These are phyloP conservation scores for Lentinula aciculospora DNA, from an alignment of 768 basidiomycete species.

Conservation along the genomic window DNA sequence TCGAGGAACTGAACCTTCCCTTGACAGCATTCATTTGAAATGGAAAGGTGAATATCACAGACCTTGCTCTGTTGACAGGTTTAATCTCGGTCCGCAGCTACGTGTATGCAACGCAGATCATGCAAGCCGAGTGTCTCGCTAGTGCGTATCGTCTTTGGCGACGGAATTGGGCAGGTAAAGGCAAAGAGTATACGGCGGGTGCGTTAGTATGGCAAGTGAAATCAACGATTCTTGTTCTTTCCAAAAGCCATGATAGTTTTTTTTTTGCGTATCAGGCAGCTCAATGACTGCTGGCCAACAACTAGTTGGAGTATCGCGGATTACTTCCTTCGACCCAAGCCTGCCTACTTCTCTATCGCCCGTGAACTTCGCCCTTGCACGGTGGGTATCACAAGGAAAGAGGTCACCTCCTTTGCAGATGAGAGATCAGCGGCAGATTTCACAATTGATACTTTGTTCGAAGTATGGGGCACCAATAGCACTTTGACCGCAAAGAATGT, in stretches of 20 bases:
- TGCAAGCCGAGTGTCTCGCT: conserved; percentile 90
- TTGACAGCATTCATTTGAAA: conserved; percentile 65
- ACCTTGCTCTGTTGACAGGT: conserved; percentile 1
- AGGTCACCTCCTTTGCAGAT: conserved; percentile 50
- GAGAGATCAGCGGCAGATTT: conserved; percentile 63
- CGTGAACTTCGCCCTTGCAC: conserved; percentile 79
- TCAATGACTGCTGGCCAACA: conserved; percentile 92
- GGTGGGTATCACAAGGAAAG: conserved; percentile 81
- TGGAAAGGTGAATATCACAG: conserved; percentile 56
- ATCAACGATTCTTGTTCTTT: neutral
- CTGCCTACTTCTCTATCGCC: conserved; percentile 81
- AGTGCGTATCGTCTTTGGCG: conserved; percentile 90
- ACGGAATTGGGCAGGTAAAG: conserved; percentile 85
- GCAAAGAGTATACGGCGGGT: conserved; percentile 81
- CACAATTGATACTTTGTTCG: conserved; percentile 59
- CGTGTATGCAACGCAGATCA: conserved; percentile 90
- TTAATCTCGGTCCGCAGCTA: conserved; percentile 45
- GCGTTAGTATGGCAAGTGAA: conserved; percentile 94
- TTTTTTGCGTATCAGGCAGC: conserved; percentile 29
- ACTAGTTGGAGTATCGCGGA: conserved; percentile 94
- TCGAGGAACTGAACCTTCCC: no score
- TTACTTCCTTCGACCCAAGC: conserved; percentile 92
- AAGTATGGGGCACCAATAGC: conserved; percentile 89
- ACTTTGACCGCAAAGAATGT: conserved; percentile 53
- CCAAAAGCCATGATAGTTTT: neutral